Percentiles rank a stretch among this genome's conserved stretches.
These are phyloP conservation scores for Protomyces inouyei DNA, from an alignment of 1,139 yeast genomes.

Conservation along the genomic window DNA sequence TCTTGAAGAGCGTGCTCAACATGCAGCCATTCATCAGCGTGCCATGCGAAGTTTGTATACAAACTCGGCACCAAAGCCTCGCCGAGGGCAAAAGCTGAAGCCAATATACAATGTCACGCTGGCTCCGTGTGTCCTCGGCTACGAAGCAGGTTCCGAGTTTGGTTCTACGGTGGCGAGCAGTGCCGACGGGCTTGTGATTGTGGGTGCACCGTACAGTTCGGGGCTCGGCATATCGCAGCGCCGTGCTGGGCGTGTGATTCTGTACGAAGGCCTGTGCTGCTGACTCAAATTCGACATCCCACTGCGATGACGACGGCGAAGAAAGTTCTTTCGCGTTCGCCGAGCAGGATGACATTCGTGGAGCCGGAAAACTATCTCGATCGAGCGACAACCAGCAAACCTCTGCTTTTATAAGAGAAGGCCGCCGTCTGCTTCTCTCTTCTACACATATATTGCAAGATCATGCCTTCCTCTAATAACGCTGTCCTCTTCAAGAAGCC, in stretches of 20 bases:
- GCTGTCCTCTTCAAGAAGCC: conserved; percentile 21
- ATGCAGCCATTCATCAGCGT: neutral
- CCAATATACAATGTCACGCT: conserved; percentile 3
- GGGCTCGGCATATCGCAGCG: conserved; percentile 1
- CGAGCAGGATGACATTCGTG: neutral
- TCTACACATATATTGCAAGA: neutral
- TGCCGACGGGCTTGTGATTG: neutral
- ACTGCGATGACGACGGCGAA: too few relatives aligned
- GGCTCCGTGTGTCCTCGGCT: conserved; percentile 5
- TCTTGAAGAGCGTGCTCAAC: neutral
- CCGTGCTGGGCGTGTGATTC: conserved; percentile 10
- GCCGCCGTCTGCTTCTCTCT: too few relatives aligned
- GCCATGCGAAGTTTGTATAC: neutral
- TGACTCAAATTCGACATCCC: neutral
- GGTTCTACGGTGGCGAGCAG: neutral
- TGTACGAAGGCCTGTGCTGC: neutral
- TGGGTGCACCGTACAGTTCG: conserved; percentile 10
- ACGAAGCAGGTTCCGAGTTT: conserved; percentile 1
- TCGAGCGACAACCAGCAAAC: too few relatives aligned
- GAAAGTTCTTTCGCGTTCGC: too few relatives aligned
- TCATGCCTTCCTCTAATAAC: conserved; percentile 15
- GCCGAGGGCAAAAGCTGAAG: neutral
- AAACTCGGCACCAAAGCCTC: neutral
- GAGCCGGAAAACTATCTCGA: neutral
- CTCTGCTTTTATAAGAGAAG: too few relatives aligned